Base-by-base conservation (phyloP, 139 green algal genomes). In the Microglena sp. region DNA sequence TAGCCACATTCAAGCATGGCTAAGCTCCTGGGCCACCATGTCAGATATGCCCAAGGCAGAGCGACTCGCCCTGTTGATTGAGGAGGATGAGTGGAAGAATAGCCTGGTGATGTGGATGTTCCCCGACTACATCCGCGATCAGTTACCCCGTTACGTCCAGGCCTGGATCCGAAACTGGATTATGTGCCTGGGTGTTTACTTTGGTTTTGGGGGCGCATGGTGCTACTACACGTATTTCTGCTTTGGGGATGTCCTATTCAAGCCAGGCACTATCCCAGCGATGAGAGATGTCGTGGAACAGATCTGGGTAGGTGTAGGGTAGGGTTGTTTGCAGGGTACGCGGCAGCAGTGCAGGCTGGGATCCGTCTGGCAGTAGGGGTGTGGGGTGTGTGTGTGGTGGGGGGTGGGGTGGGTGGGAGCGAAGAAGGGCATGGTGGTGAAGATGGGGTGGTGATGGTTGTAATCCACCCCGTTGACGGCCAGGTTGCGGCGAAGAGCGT, bases 41-140 rank as follows among this genome's bases (percentile, higher is more conserved):
- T 63, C 53, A 0, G 35, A 62, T 27, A 82, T 76, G 67, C 64
- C 67, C 5, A 44, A 67, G 60, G 64, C 57, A 18, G 62, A 77
- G 36, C 71, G 68, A 1, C 45, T 81, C 2, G 59, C 69, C 2
- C 64, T 87, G 3, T 35, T 92, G 1, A n/a, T 43, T 3, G 79
- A 80, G 62, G 87, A 94, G 66, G 82, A 89, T 66, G 74, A 78
- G 27, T 94, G 87, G 87, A 94, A 94, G 70, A 94, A 92, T 68
- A 35, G 64, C 30, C 68, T 94, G 26, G 76, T 86, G 24, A 69
- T 89, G 45, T 80, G 75, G 65, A 67, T 74, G 44, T 59, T 84
- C 4, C 68, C 75, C 3, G 31, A 68, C 2, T 29, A 57, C 30
- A 24, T 71, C 1, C 62, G 59, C 7, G 62, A 66, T 7, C 18